Base-by-base conservation (phyloP, 345 rosid genomes). In the Eucalyptus leucophloia region DNA sequence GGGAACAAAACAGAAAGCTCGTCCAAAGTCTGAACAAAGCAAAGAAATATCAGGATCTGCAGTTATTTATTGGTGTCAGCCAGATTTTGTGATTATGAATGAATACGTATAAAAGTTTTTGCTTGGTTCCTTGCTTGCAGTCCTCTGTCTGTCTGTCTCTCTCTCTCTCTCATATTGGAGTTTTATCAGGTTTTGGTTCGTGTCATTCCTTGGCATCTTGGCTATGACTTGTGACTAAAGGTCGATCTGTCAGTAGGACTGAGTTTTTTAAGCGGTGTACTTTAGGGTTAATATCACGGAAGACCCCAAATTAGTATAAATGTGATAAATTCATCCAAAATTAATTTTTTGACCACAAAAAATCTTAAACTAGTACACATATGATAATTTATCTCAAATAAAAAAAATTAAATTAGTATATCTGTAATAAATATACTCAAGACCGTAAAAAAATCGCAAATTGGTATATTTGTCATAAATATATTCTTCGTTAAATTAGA, bases 311-410 rank as follows among this genome's bases (percentile, higher is more conserved):
- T 53, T 53, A 9, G 10, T 21, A 53, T 21, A 53, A 1, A 53
- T 53, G 2, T 21, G 0, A 53, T 53, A 9, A 53, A 21, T 53
- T 53, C 21, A 53, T 0, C 1, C 9, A 0, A 51, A 51, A 7
- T 3, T 51, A 51, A 51, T 51, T 51, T 51, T 51, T 51, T 18
- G 2, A 18, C 1, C 4, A 51, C 21, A 53, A 51, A 19, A 19
- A 53, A 19, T 53, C 24, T 53, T 8, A 53, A 53, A 53, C 10
- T 19, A 7, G 58, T 53, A 19, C 0, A 0, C 23, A 53, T 51
- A 18, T 7, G 9, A 51, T 51, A 53, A 53, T 53, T 53, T 7
- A 53, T 53, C 56, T 53, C 10, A 19, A 53, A 53, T 19, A 8
- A 53, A 53, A 53, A 17, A 53, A 53, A 53, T 19, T 53, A 53